Evolutionary conservation across 148 eudicot species (phyloP).

Genomic region (Rhododendron williamsianum): DNA sequence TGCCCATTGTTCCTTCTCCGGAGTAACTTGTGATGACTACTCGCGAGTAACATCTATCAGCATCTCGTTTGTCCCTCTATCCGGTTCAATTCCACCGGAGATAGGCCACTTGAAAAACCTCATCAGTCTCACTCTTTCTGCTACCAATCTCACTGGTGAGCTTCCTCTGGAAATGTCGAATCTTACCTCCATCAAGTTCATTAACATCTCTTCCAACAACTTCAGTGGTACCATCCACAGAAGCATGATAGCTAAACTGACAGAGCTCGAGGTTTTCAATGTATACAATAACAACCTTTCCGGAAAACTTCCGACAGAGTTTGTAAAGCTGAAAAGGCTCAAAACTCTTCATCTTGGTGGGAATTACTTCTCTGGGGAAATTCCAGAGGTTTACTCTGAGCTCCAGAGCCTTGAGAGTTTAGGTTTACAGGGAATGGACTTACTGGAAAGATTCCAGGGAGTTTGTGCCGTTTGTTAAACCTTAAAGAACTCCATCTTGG

Average conservation of each 20-base stretch:
- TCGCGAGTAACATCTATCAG: conserved; percentile 40
- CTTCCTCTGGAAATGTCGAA: conserved; percentile 40
- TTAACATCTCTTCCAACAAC: conserved; percentile 49
- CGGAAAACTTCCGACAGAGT: conserved; percentile 47
- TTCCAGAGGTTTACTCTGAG: conserved; percentile 48
- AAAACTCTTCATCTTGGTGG: conserved; percentile 50
- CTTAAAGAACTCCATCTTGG: conserved; percentile 37
- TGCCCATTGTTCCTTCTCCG: conserved; percentile 62
- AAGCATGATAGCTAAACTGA: conserved; percentile 15
- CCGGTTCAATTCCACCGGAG: conserved; percentile 46
- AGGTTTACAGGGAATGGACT: conserved; percentile 54
- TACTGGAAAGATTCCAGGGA: conserved; percentile 47
- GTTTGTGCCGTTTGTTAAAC: conserved; percentile 21
- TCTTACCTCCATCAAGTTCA: conserved; percentile 29
- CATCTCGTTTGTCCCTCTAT: conserved; percentile 31
- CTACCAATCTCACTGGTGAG: conserved; percentile 47
- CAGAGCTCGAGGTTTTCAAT: conserved; percentile 42
- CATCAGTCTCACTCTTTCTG: conserved; percentile 32
- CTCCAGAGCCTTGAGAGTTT: conserved; percentile 31
- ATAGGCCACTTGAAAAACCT: conserved; percentile 46
- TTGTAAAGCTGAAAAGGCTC: conserved; percentile 27
- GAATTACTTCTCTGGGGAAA: conserved; percentile 67
- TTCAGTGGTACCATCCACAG: conserved; percentile 41
- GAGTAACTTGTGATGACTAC: conserved; percentile 51
- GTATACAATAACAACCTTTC: conserved; percentile 62